Conservation (phyloP, 768 basidiomycete genomes). For the Mycena maculata region DNA sequence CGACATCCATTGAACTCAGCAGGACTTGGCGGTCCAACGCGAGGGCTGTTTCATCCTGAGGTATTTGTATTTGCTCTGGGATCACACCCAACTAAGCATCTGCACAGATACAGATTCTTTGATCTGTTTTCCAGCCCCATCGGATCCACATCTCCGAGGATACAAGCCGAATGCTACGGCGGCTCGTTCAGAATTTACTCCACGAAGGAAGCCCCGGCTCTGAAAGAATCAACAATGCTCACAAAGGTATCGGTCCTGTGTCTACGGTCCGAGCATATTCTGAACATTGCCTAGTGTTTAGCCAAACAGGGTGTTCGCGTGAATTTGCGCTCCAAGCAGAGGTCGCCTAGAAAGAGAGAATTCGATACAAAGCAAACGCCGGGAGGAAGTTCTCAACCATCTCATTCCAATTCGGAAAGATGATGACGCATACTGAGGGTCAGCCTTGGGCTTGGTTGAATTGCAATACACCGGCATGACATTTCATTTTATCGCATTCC, state of each 20-base stretch:
- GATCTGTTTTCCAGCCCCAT: conserved; percentile 62
- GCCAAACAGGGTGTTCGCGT: conserved; percentile 8
- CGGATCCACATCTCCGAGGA: conserved; percentile 48
- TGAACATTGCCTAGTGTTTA: neutral
- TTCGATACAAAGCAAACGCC: too few species aligned
- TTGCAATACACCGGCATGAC: too few species aligned
- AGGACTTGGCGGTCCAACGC: conserved; percentile 23
- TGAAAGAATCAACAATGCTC: conserved; percentile 72
- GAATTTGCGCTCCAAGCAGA: conserved; percentile 4
- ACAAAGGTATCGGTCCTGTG: conserved; percentile 63
- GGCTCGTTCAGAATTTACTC: conserved; percentile 74
- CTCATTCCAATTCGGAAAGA: too few species aligned
- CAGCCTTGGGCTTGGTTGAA: too few species aligned
- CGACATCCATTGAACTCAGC: neutral
- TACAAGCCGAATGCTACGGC: conserved; percentile 75
- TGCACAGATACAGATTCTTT: conserved; percentile 64
- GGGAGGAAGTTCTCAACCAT: too few species aligned
- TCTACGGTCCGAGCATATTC: neutral
- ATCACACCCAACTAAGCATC: neutral
- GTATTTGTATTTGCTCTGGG: neutral
- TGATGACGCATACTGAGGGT: too few species aligned
- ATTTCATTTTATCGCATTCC: too few species aligned
- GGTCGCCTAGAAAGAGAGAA: neutral
- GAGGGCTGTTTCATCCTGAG: conserved; percentile 22
- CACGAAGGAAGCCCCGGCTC: conserved; percentile 78